These are phyloP conservation scores for Mucor sp. DNA, from an alignment of 371 early-diverging fungal genomes.

Conservation along the genomic window DNA sequence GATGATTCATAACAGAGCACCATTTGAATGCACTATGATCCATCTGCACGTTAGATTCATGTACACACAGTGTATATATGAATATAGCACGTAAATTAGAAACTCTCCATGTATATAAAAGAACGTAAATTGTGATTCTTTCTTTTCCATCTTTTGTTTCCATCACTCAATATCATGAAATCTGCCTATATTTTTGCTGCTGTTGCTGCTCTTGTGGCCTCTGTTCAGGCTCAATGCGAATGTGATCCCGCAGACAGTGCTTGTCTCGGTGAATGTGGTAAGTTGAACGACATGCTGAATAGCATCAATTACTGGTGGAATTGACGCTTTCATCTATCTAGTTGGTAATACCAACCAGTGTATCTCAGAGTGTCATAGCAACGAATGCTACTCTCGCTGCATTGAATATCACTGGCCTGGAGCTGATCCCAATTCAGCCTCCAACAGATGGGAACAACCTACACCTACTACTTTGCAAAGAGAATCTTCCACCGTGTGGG, in stretches of 20 bases:
- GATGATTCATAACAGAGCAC: background rate
- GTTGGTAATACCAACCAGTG: conserved; percentile 34
- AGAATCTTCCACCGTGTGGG: conserved; percentile 8
- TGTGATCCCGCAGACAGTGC: conserved; percentile 24
- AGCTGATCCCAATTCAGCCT: background rate
- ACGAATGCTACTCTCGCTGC: conserved; percentile 34
- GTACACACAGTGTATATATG: background rate
- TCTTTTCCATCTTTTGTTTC: background rate
- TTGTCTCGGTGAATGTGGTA: conserved; percentile 39
- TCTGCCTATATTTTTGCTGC: conserved; percentile 10
- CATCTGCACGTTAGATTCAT: background rate
- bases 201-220: conserved; percentile 12
- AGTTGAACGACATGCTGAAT: background rate
- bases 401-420: conserved; percentile 42
- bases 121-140: background rate
- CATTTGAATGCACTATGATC: background rate
- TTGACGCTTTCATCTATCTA: conserved; percentile 6
- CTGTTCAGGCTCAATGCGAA: conserved; percentile 28
- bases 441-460: background rate
- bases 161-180: conserved; percentile 8
- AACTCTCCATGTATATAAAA: background rate
- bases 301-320: background rate
- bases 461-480: background rate
- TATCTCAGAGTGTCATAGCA: conserved; percentile 20
- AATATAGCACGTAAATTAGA: background rate